Percentiles rank a stretch among this genome's conserved stretches.
These are phyloP conservation scores for Trichophyton simii DNA, from an alignment of 2,329 filamentous ascomycete species.

Conservation along the genomic window DNA sequence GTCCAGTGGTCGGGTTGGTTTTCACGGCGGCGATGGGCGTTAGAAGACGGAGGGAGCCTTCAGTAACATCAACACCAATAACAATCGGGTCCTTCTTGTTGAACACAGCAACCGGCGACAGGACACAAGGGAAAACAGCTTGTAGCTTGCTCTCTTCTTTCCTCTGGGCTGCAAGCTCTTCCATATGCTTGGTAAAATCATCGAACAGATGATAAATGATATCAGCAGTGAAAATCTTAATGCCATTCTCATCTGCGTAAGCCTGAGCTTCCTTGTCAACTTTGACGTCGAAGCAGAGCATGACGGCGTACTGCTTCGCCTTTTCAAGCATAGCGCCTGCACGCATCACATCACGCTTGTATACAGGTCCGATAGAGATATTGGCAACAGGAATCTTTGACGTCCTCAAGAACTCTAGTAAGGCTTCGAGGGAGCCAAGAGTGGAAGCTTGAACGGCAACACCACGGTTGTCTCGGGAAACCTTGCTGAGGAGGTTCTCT, in stretches of 20 bases:
- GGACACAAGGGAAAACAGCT: conserved; percentile 92
- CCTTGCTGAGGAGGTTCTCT: conserved; percentile 76
- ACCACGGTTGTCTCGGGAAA: conserved; percentile 84
- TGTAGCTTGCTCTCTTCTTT: conserved; percentile 94
- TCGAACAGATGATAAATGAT: conserved; percentile 99
- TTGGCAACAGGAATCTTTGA: conserved; percentile 97
- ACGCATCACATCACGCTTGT: conserved; percentile 95
- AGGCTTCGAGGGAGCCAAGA: conserved; percentile 85
- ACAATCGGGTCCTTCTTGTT: conserved; percentile 97
- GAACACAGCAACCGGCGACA: conserved; percentile 83
- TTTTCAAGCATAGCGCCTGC: conserved; percentile 93
- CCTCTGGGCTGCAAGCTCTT: conserved; percentile 70
- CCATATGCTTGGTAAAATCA: conserved; percentile 90
- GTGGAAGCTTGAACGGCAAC: conserved; percentile 96
- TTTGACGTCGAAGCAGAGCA: conserved; percentile 99
- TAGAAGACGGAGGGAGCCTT: conserved; percentile 72
- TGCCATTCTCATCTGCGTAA: conserved; percentile 84
- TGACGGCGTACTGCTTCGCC: conserved; percentile 87
- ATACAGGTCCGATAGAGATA: conserved; percentile 93
- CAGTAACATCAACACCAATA: conserved; percentile 86
- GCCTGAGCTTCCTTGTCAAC: conserved; percentile 89
- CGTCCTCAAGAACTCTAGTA: conserved; percentile 88
- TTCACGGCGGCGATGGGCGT: conserved; percentile 84
- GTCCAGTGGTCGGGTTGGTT: conserved; percentile 61
- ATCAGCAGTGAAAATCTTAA: conserved; percentile 97